Evolutionary conservation across 305 asterid genomes (phyloP).

Genomic region (Rubia peregrina): DNA sequence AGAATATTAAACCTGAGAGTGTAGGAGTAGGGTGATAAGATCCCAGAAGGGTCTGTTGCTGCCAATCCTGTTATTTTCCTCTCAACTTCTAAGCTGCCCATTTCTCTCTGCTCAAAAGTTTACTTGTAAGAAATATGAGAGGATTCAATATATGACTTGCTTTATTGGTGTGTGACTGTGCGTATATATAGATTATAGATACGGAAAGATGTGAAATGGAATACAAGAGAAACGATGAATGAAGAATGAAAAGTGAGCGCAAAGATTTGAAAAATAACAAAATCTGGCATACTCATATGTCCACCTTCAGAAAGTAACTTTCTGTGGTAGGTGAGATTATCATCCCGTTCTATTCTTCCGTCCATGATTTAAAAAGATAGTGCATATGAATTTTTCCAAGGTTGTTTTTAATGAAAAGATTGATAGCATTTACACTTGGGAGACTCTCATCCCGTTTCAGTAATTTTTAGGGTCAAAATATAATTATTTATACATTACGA

Average conservation of each 20-base stretch:
- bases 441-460: no score
- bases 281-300: neutral
- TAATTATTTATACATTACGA: no score
- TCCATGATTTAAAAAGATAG: no score
- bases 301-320: neutral
- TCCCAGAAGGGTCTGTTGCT: slow-evolving; percentile 77
- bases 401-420: no score
- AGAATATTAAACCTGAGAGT: slow-evolving; percentile 50
- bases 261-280: neutral
- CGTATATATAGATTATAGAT: neutral
- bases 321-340: slow-evolving; percentile 7
- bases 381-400: no score
- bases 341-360: neutral
- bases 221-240: neutral
- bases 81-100: slow-evolving; percentile 64
- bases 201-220: neutral
- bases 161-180: neutral
- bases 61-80: slow-evolving; percentile 75
- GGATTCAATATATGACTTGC: neutral
- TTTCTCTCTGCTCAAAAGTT: neutral
- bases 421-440: no score
- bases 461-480: no score
- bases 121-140: neutral
- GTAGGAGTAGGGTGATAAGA: slow-evolving; percentile 71
- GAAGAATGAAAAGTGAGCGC: neutral